A percentile compares a stretch with the other conserved stretches of the same genome.
phyloP scores from a whole-genome alignment of 768 basidiomycete genomes.

The Candolleomyces eurysporus region DNA sequence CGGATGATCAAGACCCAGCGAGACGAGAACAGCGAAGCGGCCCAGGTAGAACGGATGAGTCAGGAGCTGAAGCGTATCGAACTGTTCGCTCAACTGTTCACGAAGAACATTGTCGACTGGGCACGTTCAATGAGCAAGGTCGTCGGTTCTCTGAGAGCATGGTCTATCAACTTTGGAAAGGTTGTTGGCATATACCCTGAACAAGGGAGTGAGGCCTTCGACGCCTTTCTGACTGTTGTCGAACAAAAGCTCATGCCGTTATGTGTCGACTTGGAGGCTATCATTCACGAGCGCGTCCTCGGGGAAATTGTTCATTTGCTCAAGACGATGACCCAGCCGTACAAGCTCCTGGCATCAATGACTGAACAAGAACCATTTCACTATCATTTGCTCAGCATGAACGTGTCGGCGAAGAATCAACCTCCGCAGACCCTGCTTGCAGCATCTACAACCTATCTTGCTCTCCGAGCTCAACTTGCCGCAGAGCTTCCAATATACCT shows the following conservation, averaged over 20 bases:
- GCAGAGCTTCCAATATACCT: slow-evolving; percentile 71
- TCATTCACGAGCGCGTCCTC: slow-evolving; percentile 53
- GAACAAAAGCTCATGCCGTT: slow-evolving; percentile 52
- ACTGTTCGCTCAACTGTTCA: slow-evolving; percentile 57
- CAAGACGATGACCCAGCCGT: slow-evolving; percentile 57
- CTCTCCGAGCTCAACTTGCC: slow-evolving; percentile 68
- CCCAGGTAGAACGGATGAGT: slow-evolving; percentile 53
- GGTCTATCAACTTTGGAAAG: slow-evolving; percentile 65
- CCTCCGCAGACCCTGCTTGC: slow-evolving; percentile 67
- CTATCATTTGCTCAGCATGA: slow-evolving; percentile 64
- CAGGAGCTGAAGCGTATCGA: slow-evolving; percentile 56
- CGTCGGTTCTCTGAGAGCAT: slow-evolving; percentile 50
- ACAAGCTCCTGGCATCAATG: slow-evolving; percentile 69
- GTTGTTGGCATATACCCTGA: slow-evolving; percentile 61
- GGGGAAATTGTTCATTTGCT: slow-evolving; percentile 58
- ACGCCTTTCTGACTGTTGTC: slow-evolving; percentile 63
- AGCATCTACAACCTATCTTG: slow-evolving; percentile 75
- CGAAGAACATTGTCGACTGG: slow-evolving; percentile 64
- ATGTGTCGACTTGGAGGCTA: slow-evolving; percentile 48
- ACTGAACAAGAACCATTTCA: slow-evolving; percentile 73
- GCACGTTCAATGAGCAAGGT: slow-evolving; percentile 47
- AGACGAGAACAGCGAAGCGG: slow-evolving; percentile 40
- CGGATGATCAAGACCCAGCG: slow-evolving; percentile 15
- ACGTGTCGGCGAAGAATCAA: slow-evolving; percentile 57
- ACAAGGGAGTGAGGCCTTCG: slow-evolving; percentile 58